phyloP scores from a whole-genome alignment of 2,329 filamentous ascomycete genomes.

The Pleoardoris graminearum region DNA sequence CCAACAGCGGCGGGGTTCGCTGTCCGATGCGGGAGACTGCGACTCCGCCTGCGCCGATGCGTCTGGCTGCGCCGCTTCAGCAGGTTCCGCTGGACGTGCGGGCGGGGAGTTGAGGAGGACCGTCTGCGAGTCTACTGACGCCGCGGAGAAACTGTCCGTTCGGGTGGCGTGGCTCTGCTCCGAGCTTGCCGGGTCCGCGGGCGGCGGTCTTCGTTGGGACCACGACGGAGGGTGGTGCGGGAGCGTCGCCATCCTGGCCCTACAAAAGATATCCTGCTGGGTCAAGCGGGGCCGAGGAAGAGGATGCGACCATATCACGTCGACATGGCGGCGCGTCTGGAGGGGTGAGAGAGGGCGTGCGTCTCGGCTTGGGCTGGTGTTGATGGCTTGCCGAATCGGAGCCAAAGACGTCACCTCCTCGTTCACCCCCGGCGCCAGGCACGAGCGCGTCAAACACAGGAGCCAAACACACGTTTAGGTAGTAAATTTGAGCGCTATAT shows the following conservation, averaged over 20 bases:
- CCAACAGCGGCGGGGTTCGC: conserved; percentile 63
- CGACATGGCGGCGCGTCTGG: neutral
- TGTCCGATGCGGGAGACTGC: conserved; percentile 29
- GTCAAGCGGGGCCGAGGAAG: too few relatives aligned
- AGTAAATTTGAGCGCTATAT: too few relatives aligned
- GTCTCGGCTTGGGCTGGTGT: conserved; percentile 17
- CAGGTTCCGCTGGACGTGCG: conserved; percentile 16
- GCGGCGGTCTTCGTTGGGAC: conserved; percentile 40
- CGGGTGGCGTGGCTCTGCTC: conserved; percentile 27
- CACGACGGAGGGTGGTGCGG: conserved; percentile 33
- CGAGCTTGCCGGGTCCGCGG: conserved; percentile 21
- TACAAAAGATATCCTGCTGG: too few relatives aligned
- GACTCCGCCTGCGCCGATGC: conserved; percentile 11
- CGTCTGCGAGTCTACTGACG: conserved; percentile 52
- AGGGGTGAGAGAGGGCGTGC: conserved; percentile 8
- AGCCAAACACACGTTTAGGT: neutral
- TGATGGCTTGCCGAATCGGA: conserved; percentile 22
- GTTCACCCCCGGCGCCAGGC: conserved; percentile 2
- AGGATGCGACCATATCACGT: too few relatives aligned
- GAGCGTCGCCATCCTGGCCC: conserved; percentile 50
- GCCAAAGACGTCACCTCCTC: conserved; percentile 28
- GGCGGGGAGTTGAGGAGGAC: conserved; percentile 48
- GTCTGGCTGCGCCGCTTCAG: conserved; percentile 20
- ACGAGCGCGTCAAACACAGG: neutral
- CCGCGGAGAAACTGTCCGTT: conserved; percentile 44